A percentile compares a stretch with the other conserved stretches of the same genome.
phyloP scores from a whole-genome alignment of 1,284 basidiomycete genomes.

The Apiotrichum siamense region DNA sequence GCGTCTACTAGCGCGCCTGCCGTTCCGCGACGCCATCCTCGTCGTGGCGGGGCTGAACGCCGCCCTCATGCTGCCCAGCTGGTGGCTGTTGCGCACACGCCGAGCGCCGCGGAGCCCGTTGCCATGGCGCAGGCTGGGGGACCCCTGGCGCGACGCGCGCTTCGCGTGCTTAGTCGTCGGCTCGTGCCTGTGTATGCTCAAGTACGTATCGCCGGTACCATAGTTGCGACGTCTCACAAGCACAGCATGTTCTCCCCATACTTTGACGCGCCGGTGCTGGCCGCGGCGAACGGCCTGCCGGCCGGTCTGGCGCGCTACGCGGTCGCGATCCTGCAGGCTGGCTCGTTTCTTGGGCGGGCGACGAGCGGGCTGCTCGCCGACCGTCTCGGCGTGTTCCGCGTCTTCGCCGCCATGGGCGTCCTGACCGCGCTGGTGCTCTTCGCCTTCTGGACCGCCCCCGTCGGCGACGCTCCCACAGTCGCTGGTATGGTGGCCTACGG shows the following conservation, averaged over 20 bases:
- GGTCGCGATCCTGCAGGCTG: conserved; percentile 22
- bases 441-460: conserved; percentile 21
- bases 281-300: conserved; percentile 8
- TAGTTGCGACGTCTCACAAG: conserved; percentile 1
- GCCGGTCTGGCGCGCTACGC: conserved; percentile 12
- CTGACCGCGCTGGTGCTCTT: conserved; percentile 13
- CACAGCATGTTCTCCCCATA: conserved; percentile 19
- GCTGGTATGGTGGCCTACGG: conserved; percentile 38
- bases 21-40: conserved; percentile 19
- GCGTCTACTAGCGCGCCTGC: conserved; percentile 8
- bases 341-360: conserved; percentile 21
- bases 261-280: conserved; percentile 17
- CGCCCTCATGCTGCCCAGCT: conserved; percentile 3
- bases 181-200: conserved; percentile 27
- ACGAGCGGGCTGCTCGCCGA: conserved; percentile 21
- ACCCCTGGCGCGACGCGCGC: conserved; percentile 24
- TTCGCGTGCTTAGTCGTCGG: conserved; percentile 34
- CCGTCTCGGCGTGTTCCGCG: conserved; percentile 19
- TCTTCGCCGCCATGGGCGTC: conserved; percentile 15
- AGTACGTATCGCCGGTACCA: not conserved
- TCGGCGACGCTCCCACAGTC: conserved; percentile 18
- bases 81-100: conserved; percentile 20
- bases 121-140: conserved; percentile 7
- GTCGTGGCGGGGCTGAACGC: conserved; percentile 20
- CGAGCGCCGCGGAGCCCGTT: conserved; percentile 14